Conservation (phyloP, 768 basidiomycete species). For the Termitomyces sp. region DNA sequence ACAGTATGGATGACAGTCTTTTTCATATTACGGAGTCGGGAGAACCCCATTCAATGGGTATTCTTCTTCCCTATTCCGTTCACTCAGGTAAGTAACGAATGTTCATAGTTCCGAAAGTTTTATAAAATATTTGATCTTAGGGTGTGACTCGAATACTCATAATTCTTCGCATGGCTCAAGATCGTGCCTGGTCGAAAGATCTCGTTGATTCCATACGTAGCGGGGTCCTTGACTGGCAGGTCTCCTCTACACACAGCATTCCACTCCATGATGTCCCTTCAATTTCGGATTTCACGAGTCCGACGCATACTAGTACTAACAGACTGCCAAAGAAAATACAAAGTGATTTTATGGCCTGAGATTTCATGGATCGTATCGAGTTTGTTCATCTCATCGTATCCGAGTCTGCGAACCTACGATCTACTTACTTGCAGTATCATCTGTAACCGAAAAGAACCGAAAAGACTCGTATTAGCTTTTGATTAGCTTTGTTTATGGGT, state of each 20-base stretch:
- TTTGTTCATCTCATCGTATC: neutral
- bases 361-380: too few relatives aligned
- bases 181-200: constrained; percentile 21
- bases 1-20: constrained; percentile 30
- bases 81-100: constrained; percentile 23
- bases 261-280: constrained; percentile 14
- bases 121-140: neutral
- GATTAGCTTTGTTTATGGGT: neutral
- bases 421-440: too few relatives aligned
- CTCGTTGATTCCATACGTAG: constrained; percentile 14
- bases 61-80: constrained; percentile 30
- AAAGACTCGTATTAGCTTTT: too few relatives aligned
- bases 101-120: neutral
- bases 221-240: constrained; percentile 19
- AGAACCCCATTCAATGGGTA: constrained; percentile 23
- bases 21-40: constrained; percentile 21
- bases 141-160: constrained; percentile 17
- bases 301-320: neutral
- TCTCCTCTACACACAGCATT: constrained; percentile 19
- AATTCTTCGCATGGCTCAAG: constrained; percentile 19
- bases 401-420: neutral
- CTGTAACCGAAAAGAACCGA: too few relatives aligned
- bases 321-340: neutral
- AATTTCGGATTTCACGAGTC: constrained; percentile 4
- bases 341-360: neutral